Conservation (phyloP, 331 rosid species). For the Pyrus hybrid region DNA sequence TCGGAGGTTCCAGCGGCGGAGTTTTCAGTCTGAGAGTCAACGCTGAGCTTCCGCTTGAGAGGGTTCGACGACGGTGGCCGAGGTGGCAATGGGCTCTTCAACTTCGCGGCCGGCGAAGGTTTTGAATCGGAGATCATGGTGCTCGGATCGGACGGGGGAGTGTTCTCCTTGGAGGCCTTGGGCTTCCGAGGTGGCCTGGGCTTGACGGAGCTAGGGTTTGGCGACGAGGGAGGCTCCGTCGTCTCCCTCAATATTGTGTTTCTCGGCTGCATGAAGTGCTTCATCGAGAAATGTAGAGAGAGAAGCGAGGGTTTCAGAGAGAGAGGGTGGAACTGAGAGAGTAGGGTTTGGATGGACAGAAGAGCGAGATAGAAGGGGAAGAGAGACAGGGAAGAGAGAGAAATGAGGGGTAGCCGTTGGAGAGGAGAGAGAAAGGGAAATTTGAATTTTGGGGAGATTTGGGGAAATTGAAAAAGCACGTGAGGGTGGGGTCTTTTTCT, state of each 20-base stretch:
- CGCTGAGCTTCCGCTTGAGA: slow-evolving; percentile 80
- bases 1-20: slow-evolving; percentile 41
- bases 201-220: slow-evolving; percentile 52
- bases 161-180: slow-evolving; percentile 68
- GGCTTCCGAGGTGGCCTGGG: slow-evolving; percentile 44
- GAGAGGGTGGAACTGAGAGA: slow-evolving; percentile 18
- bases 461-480: slow-evolving; percentile 6
- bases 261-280: slow-evolving; percentile 81
- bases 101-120: slow-evolving; percentile 57
- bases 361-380: slow-evolving; percentile 30
- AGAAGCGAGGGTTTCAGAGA: slow-evolving; percentile 7
- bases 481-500: slow-evolving; percentile 13
- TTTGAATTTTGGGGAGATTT: slow-evolving; percentile 31
- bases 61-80: slow-evolving; percentile 86
- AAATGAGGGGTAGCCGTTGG: slow-evolving; percentile 13
- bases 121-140: slow-evolving; percentile 24
- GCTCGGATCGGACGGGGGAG: slow-evolving; percentile 69
- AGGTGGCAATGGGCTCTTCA: slow-evolving; percentile 77
- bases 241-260: slow-evolving; percentile 45
- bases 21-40: slow-evolving; percentile 43
- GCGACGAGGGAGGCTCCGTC: slow-evolving; percentile 41
- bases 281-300: slow-evolving; percentile 35
- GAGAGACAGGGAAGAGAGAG: slow-evolving; percentile 24
- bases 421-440: slow-evolving; percentile 1
- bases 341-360: slow-evolving; percentile 20